phyloP scores from a whole-genome alignment of 2,329 filamentous ascomycete species.

The Calycina herbarum region DNA sequence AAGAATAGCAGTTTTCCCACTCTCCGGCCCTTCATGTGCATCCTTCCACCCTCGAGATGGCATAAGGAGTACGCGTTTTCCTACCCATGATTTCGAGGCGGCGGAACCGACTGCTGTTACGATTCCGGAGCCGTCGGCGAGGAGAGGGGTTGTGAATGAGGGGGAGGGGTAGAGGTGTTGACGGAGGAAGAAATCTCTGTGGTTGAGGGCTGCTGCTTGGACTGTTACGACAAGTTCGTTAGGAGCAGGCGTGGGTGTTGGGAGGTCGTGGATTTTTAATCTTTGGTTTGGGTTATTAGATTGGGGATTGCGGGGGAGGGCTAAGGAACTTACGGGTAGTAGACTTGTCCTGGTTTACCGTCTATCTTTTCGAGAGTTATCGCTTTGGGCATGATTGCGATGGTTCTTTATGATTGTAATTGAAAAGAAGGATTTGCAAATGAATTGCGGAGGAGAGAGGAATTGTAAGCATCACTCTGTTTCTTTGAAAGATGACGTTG shows the following conservation, averaged over 20 bases:
- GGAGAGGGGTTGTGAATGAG: conserved; percentile 73
- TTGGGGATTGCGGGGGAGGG: conserved; percentile 32
- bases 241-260: conserved; percentile 62
- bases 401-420: too few relatives aligned
- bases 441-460: background rate
- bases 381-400: conserved; percentile 49
- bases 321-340: conserved; percentile 64
- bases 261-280: conserved; percentile 59
- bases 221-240: conserved; percentile 74
- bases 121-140: conserved; percentile 79
- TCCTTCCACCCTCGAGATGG: conserved; percentile 77
- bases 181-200: conserved; percentile 92
- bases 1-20: conserved; percentile 58
- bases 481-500: too few relatives aligned
- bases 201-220: conserved; percentile 82
- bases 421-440: background rate
- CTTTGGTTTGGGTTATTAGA: conserved; percentile 29
- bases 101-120: conserved; percentile 65
- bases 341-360: conserved; percentile 84
- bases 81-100: conserved; percentile 50
- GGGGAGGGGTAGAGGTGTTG: conserved; percentile 88
- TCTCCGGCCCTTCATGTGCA: conserved; percentile 71
- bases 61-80: conserved; percentile 74
- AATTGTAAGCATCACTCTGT: background rate
- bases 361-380: conserved; percentile 60